A percentile compares a stretch with the other conserved stretches of the same genome.
These are phyloP conservation scores for Moniliophthora roreri DNA, from an alignment of 1,284 basidiomycete genomes.

Conservation along the genomic window DNA sequence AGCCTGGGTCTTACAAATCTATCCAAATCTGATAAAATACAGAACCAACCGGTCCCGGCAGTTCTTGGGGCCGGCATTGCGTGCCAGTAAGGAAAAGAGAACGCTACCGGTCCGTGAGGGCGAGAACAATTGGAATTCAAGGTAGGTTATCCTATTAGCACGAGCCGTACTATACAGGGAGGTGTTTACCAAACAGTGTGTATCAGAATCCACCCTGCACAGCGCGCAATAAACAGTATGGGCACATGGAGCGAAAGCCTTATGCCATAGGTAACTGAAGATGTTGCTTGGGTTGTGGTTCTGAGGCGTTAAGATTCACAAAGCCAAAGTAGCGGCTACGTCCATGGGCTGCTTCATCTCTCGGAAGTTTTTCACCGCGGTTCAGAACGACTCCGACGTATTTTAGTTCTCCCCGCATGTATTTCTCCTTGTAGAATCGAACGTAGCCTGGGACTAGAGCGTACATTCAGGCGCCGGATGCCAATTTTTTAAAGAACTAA, in stretches of 20 bases:
- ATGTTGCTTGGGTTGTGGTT: background rate
- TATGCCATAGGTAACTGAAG: background rate
- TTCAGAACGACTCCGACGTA: conserved; percentile 83
- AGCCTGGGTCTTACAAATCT: background rate
- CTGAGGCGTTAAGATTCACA: conserved; percentile 51
- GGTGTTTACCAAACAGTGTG: background rate
- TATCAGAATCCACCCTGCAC: too few species aligned
- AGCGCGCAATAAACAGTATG: too few species aligned
- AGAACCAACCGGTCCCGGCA: too few species aligned
- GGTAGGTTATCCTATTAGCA: too few species aligned
- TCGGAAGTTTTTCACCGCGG: conserved; percentile 80
- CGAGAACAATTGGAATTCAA: background rate
- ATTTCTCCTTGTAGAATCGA: conserved; percentile 83
- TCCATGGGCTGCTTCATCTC: conserved; percentile 71
- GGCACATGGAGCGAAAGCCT: too few species aligned
- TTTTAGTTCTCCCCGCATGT: conserved; percentile 68
- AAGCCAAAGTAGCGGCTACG: conserved; percentile 78
- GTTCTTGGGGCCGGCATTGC: too few species aligned
- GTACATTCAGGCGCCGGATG: too few species aligned
- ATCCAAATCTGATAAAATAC: too few species aligned
- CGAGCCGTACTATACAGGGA: too few species aligned
- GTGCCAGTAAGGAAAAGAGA: too few species aligned
- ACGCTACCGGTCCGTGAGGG: too few species aligned
- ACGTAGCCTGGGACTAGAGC: conserved; percentile 88
- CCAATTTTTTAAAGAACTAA: too few species aligned